Evolutionary conservation across 2,329 filamentous ascomycete genomes (phyloP), one percentile per base, ranked within the genome.

Genomic region (Fusarium udum): DNA sequence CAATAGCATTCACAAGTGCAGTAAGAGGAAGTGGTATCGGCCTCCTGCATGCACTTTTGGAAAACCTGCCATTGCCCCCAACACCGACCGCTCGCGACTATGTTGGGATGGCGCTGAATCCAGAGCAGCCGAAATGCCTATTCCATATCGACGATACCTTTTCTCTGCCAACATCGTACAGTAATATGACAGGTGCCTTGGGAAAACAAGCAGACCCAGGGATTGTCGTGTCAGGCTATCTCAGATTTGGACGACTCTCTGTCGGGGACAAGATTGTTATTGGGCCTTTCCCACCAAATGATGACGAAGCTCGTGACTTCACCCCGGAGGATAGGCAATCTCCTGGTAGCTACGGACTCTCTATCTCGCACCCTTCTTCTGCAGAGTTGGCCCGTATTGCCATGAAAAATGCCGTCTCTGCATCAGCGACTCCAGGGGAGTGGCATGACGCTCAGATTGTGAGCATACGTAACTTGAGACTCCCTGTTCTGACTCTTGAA

Each of bases 121-220:
- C 89, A 2, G 86, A 90, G 66, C 87, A 89, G 62, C 89, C 90
- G 4, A 84, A 85, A 9, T 89, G 89, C 39, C 83, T 98, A 4
- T 98, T 98, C 78, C 93, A 98, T 78, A 89, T 98, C 31, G 95
- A 98, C 79, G 95, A 98, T 75, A 91, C 95, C 3, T 98, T 97
- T 80, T 93, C 89, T 65, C 88, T 95, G 20, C 89, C 92, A 3
- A 88, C 89, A 2, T 89, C 90, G 4, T 91, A 90, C 71, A 69
- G 70, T 76, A 69, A 57, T 16, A 59, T 79, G 42, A 61, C 73
- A 28, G 73, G 71, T 12, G 68, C 62, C 20, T 48, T 68, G 10
- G 61, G 69, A 9, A 61, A 61, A 28, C 62, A 68, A 11, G n/a
- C 65, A 3, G 86, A 88, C 58, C 82, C 85, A 26, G 92, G 92